Evolutionary conservation across 495 filamentous ascomycete species (phyloP).

Genomic region (Neurospora cerealis): DNA sequence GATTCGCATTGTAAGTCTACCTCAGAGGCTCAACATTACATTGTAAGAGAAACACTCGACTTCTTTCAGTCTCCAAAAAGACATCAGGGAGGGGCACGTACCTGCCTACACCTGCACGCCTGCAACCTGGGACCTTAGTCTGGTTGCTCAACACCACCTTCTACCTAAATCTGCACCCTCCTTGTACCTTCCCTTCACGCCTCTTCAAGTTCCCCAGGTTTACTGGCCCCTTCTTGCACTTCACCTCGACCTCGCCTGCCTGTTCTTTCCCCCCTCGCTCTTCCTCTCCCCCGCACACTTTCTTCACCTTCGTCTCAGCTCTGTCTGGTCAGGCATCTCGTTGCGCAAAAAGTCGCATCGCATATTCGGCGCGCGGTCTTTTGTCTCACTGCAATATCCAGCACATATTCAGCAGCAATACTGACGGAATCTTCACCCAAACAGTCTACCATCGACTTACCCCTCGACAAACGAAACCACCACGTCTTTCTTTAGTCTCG

Average conservation of each 20-base stretch:
- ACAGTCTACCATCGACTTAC: not conserved
- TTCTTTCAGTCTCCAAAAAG: not conserved
- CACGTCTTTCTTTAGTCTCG: conserved; percentile 6
- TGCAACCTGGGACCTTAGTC: not conserved
- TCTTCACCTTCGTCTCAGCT: not conserved
- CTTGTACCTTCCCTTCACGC: not conserved
- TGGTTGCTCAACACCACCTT: not conserved
- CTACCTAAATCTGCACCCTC: not conserved
- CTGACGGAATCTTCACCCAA: not conserved
- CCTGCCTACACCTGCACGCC: not conserved
- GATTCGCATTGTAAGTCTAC: not conserved
- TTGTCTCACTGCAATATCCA: not conserved
- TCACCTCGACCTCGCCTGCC: not conserved
- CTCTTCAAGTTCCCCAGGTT: not conserved
- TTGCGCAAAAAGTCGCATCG: not conserved
- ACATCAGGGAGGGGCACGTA: not conserved
- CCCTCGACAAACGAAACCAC: not conserved
- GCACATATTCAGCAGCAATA: not conserved
- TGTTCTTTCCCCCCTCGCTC: not conserved
- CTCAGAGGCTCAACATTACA: not conserved
- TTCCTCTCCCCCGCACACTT: not conserved
- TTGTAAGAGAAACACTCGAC: not conserved
- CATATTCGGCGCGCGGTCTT: not conserved
- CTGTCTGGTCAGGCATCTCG: not conserved
- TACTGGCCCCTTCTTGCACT: not conserved